Evolutionary conservation across 129 eudicot species (phyloP).

Genomic region (Flaveria bidentis): DNA sequence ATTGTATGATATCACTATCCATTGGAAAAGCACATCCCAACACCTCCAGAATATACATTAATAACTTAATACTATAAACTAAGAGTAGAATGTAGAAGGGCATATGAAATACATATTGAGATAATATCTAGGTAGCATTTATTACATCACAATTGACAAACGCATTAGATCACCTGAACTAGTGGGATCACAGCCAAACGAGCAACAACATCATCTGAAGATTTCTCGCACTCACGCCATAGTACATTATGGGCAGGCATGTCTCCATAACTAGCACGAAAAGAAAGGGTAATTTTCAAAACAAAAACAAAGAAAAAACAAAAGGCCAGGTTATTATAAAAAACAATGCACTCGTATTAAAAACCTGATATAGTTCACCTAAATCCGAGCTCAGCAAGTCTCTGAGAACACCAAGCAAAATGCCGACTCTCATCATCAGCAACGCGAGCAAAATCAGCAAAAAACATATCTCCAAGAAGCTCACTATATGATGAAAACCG

Average conservation of each 20-base stretch:
- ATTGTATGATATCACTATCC: no score
- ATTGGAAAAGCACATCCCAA: neutral
- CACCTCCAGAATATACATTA: neutral
- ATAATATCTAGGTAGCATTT: neutral
- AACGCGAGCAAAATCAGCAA: conserved; percentile 92
- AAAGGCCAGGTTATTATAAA: neutral
- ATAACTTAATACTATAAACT: neutral
- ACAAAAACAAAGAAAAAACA: no score
- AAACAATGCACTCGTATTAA: neutral
- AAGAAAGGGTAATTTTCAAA: neutral
- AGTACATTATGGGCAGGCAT: conserved; percentile 96
- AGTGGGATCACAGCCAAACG: conserved; percentile 94
- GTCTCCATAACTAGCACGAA: conserved; percentile 74
- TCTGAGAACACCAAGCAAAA: conserved; percentile 95
- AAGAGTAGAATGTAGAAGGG: neutral
- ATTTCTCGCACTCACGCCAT: conserved; percentile 91
- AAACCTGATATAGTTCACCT: conserved; percentile 42
- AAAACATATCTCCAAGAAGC: conserved; percentile 85
- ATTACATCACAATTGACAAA: neutral
- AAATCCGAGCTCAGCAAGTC: conserved; percentile 86
- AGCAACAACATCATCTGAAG: conserved; percentile 84
- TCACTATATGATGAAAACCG: conserved; percentile 78
- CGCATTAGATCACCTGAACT: conserved; percentile 66
- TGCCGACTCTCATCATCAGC: conserved; percentile 99
- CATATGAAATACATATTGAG: neutral